Conservation (phyloP, 805 yeast species). For the Pachysolen tannophilus region DNA sequence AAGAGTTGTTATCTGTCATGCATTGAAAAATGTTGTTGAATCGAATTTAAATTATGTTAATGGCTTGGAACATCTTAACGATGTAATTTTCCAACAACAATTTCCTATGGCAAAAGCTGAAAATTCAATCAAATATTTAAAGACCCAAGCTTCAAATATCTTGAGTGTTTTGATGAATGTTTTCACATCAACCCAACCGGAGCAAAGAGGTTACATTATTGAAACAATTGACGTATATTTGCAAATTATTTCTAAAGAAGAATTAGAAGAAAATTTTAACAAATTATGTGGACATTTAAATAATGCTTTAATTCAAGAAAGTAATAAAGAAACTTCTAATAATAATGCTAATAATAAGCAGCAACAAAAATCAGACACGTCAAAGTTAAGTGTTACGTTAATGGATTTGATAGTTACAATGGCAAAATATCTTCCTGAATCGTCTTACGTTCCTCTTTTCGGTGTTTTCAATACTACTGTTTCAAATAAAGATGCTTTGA, state of each 20-base stretch:
- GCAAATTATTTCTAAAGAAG: slow-evolving; percentile 58
- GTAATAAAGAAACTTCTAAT: slow-evolving; percentile 21
- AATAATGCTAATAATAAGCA: slow-evolving; percentile 25
- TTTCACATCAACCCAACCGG: slow-evolving; percentile 81
- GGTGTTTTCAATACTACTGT: slow-evolving; percentile 71
- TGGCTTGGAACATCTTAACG: slow-evolving; percentile 51
- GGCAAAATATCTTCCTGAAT: slow-evolving; percentile 72
- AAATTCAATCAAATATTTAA: slow-evolving; percentile 52
- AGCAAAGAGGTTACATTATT: slow-evolving; percentile 73
- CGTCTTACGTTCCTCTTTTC: slow-evolving; percentile 66
- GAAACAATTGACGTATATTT: slow-evolving; percentile 83
- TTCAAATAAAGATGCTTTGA: slow-evolving; percentile 46
- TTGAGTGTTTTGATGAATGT: slow-evolving; percentile 87
- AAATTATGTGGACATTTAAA: slow-evolving; percentile 78
- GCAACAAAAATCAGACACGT: slow-evolving; percentile 18
- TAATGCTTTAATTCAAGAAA: slow-evolving; percentile 60
- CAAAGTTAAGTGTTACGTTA: slow-evolving; percentile 68
- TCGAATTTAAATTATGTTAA: slow-evolving; percentile 58
- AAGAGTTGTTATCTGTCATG: slow-evolving; percentile 78
- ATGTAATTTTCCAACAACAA: slow-evolving; percentile 48
- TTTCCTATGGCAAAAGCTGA: slow-evolving; percentile 51
- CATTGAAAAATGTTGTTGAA: slow-evolving; percentile 70
- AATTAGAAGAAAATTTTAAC: slow-evolving; percentile 68
- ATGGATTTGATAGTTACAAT: slow-evolving; percentile 85
- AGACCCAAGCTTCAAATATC: slow-evolving; percentile 62